phyloP scores from a whole-genome alignment of 2,329 filamentous ascomycete species.

The Colletotrichum camelliae region DNA sequence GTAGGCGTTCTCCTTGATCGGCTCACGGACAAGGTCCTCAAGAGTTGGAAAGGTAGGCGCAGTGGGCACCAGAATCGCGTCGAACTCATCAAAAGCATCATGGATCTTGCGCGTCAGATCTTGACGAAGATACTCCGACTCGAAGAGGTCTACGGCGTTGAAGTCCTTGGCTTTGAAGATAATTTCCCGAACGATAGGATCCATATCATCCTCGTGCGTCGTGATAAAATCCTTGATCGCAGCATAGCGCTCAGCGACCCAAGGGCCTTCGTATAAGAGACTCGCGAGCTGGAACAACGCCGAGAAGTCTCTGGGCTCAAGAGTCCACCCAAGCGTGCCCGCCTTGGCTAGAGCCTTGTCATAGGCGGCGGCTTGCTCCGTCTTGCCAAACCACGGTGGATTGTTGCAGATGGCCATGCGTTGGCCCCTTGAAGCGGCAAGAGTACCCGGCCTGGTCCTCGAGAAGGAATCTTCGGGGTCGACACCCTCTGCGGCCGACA shows the following conservation, averaged over 20 bases:
- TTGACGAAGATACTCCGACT: slow-evolving; percentile 40
- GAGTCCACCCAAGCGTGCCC: slow-evolving; percentile 42
- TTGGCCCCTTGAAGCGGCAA: slow-evolving; percentile 9
- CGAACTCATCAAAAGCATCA: slow-evolving; percentile 44
- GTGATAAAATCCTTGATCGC: slow-evolving; percentile 54
- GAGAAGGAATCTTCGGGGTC: slow-evolving; percentile 58
- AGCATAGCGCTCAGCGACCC: slow-evolving; percentile 62
- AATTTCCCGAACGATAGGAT: slow-evolving; percentile 39
- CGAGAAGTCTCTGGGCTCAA: slow-evolving; percentile 51
- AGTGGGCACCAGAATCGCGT: slow-evolving; percentile 61
- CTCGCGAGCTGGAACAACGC: slow-evolving; percentile 56
- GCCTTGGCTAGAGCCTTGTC: slow-evolving; percentile 43
- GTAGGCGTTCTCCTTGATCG: slow-evolving; percentile 57
- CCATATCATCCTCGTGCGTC: slow-evolving; percentile 32
- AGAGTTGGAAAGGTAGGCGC: slow-evolving; percentile 58
- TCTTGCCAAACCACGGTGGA: slow-evolving; percentile 39
- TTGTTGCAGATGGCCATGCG: slow-evolving; percentile 43
- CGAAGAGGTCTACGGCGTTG: slow-evolving; percentile 52
- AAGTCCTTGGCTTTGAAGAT: slow-evolving; percentile 43
- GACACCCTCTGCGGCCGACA: slow-evolving; percentile 52
- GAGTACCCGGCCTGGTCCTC: slow-evolving; percentile 36
- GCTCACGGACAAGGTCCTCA: slow-evolving; percentile 54
- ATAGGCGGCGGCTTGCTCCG: slow-evolving; percentile 47
- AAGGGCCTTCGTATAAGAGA: slow-evolving; percentile 61
- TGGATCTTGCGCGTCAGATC: slow-evolving; percentile 47